phyloP scores from a whole-genome alignment of 2,329 filamentous ascomycete species.

The Grosmannia clavigera region DNA sequence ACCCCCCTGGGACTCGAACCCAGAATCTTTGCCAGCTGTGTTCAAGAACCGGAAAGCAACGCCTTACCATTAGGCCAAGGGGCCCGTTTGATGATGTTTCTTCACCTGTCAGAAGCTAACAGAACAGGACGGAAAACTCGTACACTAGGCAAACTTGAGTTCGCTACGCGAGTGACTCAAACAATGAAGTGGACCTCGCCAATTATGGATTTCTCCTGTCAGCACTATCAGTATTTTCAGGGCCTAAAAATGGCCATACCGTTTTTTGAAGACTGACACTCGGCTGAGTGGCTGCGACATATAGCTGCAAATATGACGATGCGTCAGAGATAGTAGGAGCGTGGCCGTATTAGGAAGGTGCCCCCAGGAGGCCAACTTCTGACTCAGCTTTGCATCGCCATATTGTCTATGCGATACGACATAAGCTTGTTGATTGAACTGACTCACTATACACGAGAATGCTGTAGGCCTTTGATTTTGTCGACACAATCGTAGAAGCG shows the following conservation, averaged over 20 bases:
- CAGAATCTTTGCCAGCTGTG: neutral
- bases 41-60: neutral
- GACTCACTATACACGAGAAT: neutral
- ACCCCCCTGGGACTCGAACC: neutral
- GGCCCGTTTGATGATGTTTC: neutral
- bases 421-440: neutral
- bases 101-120: neutral
- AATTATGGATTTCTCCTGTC: no score
- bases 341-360: neutral
- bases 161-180: no score
- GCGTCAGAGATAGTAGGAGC: neutral
- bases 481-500: neutral
- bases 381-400: neutral
- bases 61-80: neutral
- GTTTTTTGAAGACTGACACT: no score
- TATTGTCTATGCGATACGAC: neutral
- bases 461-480: neutral
- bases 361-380: neutral
- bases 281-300: neutral
- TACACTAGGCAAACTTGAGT: no score
- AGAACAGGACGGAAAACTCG: neutral
- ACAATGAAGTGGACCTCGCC: no score
- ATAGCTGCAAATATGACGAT: neutral
- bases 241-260: no score
- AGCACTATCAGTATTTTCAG: no score